Evolutionary conservation across 2,329 filamentous ascomycete species (phyloP).

Genomic region (Chaetomium sp.): DNA sequence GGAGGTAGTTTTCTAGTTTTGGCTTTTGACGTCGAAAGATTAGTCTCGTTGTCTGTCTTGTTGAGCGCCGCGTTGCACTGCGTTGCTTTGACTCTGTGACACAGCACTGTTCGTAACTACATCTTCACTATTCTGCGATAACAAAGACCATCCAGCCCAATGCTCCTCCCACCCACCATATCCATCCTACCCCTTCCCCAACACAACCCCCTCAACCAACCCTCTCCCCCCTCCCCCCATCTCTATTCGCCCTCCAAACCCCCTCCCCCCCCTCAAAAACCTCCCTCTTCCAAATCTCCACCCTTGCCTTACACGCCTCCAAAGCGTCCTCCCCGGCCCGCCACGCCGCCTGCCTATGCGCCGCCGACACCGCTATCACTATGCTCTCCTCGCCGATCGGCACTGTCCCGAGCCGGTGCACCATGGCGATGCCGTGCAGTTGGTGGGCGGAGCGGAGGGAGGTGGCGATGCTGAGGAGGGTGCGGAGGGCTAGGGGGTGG

Average conservation of each 20-base stretch:
- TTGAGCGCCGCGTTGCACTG: too few relatives aligned
- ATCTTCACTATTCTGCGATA: too few relatives aligned
- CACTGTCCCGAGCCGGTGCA: slow-evolving; percentile 78
- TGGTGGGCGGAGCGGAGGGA: slow-evolving; percentile 52
- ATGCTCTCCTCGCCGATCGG: slow-evolving; percentile 93
- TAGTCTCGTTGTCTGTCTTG: neutral
- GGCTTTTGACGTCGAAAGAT: neutral
- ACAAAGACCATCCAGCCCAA: too few relatives aligned
- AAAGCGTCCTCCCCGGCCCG: slow-evolving; percentile 80
- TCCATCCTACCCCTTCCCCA: too few relatives aligned
- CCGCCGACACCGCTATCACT: slow-evolving; percentile 75
- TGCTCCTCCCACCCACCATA: too few relatives aligned
- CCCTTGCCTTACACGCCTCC: slow-evolving; percentile 75
- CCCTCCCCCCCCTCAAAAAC: slow-evolving; percentile 73
- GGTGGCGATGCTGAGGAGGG: slow-evolving; percentile 59
- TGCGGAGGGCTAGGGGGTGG: slow-evolving; percentile 59
- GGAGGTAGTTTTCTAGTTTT: neutral
- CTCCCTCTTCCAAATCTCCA: slow-evolving; percentile 95
- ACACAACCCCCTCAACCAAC: too few relatives aligned
- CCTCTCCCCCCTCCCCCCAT: slow-evolving; percentile 41
- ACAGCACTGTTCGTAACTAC: neutral
- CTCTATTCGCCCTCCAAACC: slow-evolving; percentile 82
- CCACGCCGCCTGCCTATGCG: slow-evolving; percentile 83
- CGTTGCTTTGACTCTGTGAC: too few relatives aligned
- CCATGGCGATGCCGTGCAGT: slow-evolving; percentile 68